A percentile compares a stretch with the other conserved stretches of the same genome.
Conservation (phyloP, 2,329 filamentous ascomycete species). For the Sordariomycetes sp. region DNA sequence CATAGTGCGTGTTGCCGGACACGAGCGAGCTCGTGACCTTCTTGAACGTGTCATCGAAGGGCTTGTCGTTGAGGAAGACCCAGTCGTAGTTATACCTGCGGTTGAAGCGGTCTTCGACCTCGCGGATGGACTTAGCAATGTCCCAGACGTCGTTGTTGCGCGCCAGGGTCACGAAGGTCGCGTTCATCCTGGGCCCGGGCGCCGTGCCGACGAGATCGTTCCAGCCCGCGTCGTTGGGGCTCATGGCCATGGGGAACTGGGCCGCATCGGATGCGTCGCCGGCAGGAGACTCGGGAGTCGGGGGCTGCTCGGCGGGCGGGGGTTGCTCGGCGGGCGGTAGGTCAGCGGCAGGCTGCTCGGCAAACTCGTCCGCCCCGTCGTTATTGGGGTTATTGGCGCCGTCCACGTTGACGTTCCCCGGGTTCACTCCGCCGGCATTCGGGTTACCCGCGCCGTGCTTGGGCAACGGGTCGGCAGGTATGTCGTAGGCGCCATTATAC, state of each 20-base stretch:
- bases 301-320: conserved; percentile 11
- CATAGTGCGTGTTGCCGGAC: conserved; percentile 89
- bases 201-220: conserved; percentile 35
- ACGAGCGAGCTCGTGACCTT: conserved; percentile 80
- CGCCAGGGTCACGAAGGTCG: conserved; percentile 92
- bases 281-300: conserved; percentile 6
- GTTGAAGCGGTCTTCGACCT: conserved; percentile 98
- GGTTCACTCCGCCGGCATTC: conserved; percentile 10
- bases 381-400: conserved; percentile 12
- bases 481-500: conserved; percentile 26
- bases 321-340: conserved; percentile 12
- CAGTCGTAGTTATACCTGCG: conserved; percentile 94
- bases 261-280: conserved; percentile 22
- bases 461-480: conserved; percentile 8
- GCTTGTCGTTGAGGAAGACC: conserved; percentile 96
- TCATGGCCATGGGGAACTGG: conserved; percentile 39
- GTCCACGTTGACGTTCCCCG: conserved; percentile 10
- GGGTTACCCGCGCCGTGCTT: not conserved
- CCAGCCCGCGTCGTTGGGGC: conserved; percentile 41
- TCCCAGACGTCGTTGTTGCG: conserved; percentile 95
- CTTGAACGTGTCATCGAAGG: conserved; percentile 89
- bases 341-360: conserved; percentile 14
- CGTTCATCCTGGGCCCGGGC: conserved; percentile 74
- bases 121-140: conserved; percentile 88
- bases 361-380: conserved; percentile 6